A percentile compares a stretch with the other conserved stretches of the same genome.
Conservation (phyloP, 2,329 filamentous ascomycete genomes). For the Diaporthe vaccinii region DNA sequence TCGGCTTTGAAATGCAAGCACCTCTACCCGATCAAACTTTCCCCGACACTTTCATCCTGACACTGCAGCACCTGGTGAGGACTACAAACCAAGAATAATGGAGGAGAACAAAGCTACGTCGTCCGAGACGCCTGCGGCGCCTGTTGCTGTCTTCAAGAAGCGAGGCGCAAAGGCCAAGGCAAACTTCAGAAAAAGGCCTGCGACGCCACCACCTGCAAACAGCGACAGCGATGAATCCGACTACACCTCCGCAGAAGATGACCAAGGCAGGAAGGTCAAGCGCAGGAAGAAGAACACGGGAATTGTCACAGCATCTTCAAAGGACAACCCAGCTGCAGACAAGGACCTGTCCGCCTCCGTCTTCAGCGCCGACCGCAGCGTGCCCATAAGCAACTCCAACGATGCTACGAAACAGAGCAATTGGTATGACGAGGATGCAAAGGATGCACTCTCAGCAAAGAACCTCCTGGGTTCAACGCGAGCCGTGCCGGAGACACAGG, state of each 20-base stretch:
- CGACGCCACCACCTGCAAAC: slow-evolving; percentile 78
- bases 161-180: slow-evolving; percentile 81
- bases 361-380: slow-evolving; percentile 72
- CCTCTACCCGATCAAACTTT: neutral
- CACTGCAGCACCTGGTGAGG: neutral
- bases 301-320: slow-evolving; percentile 75
- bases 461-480: slow-evolving; percentile 72
- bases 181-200: slow-evolving; percentile 84
- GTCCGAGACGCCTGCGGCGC: slow-evolving; percentile 53
- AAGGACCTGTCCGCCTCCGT: slow-evolving; percentile 55
- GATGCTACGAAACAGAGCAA: slow-evolving; percentile 92
- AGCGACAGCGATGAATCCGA: slow-evolving; percentile 63
- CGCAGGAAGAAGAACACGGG: slow-evolving; percentile 78
- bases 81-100: neutral
- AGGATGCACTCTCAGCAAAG: slow-evolving; percentile 61
- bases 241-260: slow-evolving; percentile 82
- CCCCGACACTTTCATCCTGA: neutral
- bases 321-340: slow-evolving; percentile 55
- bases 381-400: slow-evolving; percentile 76
- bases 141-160: slow-evolving; percentile 86
- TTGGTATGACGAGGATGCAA: slow-evolving; percentile 85
- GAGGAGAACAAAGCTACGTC: neutral
- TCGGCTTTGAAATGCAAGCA: neutral
- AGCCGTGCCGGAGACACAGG: slow-evolving; percentile 49
- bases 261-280: slow-evolving; percentile 83